These are phyloP conservation scores for Ziziphus jujuba DNA, from an alignment of 306 rosid genomes.

Conservation along the genomic window DNA sequence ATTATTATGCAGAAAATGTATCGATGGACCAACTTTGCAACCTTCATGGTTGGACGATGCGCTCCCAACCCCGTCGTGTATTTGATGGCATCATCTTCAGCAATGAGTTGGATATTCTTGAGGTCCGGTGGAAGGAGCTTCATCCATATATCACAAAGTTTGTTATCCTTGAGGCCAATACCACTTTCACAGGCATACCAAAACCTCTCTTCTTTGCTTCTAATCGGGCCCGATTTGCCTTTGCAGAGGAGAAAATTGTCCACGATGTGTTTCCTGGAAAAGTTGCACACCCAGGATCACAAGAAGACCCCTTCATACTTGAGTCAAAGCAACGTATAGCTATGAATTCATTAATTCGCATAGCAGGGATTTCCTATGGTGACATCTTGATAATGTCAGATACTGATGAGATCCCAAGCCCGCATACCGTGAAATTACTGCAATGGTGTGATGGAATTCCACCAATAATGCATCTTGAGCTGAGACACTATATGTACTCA, in stretches of 20 bases:
- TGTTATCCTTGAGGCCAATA: constrained; percentile 70
- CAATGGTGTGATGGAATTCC: constrained; percentile 96
- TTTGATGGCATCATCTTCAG: constrained; percentile 84
- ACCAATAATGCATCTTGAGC: constrained; percentile 73
- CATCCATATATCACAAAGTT: constrained; percentile 71
- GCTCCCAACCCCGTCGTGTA: constrained; percentile 62
- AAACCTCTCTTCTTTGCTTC: constrained; percentile 60
- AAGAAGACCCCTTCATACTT: constrained; percentile 57
- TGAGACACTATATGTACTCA: constrained; percentile 83
- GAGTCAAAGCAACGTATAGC: constrained; percentile 66
- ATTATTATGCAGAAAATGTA: constrained; percentile 89
- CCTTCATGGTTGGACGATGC: constrained; percentile 85
- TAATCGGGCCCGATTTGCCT: constrained; percentile 53
- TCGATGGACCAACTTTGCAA: constrained; percentile 74
- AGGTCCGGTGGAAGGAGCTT: constrained; percentile 84
- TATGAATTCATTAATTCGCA: constrained; percentile 58
- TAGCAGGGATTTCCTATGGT: constrained; percentile 59
- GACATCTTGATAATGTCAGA: constrained; percentile 81
- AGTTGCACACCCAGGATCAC: constrained; percentile 40
- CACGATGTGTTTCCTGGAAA: constrained; percentile 50
- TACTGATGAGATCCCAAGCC: constrained; percentile 89
- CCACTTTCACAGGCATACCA: constrained; percentile 85
- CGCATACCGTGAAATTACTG: constrained; percentile 68
- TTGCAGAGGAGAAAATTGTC: constrained; percentile 53
- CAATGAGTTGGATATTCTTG: constrained; percentile 84